These are phyloP conservation scores for Starmera quercuum DNA, from an alignment of 805 yeast genomes.

Conservation along the genomic window DNA sequence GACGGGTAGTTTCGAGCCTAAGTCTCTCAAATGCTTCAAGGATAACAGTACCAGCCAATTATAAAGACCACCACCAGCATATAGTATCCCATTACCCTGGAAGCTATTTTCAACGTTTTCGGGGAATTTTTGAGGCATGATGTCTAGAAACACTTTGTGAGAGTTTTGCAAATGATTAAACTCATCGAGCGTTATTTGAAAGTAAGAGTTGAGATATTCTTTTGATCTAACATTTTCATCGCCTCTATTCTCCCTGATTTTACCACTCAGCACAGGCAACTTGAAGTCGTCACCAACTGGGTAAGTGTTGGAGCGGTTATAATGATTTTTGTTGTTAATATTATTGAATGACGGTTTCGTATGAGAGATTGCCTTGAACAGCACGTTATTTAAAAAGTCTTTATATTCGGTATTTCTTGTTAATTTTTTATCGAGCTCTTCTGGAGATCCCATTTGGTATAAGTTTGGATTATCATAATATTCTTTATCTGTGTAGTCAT, in stretches of 20 bases:
- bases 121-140: constrained; percentile 34
- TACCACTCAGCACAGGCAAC: constrained; percentile 18
- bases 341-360: constrained; percentile 10
- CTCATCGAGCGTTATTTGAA: constrained; percentile 11
- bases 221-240: constrained; percentile 18
- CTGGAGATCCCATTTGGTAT: constrained; percentile 5
- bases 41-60: constrained; percentile 56
- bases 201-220: constrained; percentile 12
- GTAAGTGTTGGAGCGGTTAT: constrained; percentile 10
- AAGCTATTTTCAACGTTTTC: constrained; percentile 23
- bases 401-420: constrained; percentile 7
- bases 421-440: constrained; percentile 7
- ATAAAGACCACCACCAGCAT: constrained; percentile 70
- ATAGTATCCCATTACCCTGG: constrained; percentile 55
- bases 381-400: constrained; percentile 10
- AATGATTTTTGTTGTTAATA: constrained; percentile 17
- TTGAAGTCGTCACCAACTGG: constrained; percentile 9
- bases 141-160: constrained; percentile 16
- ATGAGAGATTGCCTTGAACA: constrained; percentile 8
- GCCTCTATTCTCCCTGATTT: constrained; percentile 15
- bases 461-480: constrained; percentile 11
- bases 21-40: constrained; percentile 46
- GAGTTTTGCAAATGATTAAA: constrained; percentile 9
- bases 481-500: constrained; percentile 9
- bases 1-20: constrained; percentile 65